Percentiles rank a stretch among this genome's conserved stretches.
These are phyloP conservation scores for Phanerodontia chrysosporium DNA, from an alignment of 768 basidiomycete genomes.

Conservation along the genomic window DNA sequence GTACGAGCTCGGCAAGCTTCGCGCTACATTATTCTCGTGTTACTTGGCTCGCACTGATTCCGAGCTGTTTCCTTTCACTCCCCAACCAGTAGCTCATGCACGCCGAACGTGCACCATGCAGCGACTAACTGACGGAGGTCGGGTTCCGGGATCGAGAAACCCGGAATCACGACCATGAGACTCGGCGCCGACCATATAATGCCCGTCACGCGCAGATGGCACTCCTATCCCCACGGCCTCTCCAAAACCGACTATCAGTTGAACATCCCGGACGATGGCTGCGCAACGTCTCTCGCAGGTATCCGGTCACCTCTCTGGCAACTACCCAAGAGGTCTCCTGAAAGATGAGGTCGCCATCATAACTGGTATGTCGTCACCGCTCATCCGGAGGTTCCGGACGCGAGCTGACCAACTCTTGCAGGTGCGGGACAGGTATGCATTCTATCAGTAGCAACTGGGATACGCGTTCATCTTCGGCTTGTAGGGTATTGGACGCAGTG, in stretches of 20 bases:
- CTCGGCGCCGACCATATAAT: background rate
- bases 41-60: no score
- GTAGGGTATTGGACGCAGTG: constrained; percentile 75
- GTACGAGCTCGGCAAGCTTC: no score
- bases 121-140: background rate
- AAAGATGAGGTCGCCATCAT: constrained; percentile 81
- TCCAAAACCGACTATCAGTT: background rate
- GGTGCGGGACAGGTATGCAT: constrained; percentile 68
- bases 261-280: constrained; percentile 20
- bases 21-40: no score
- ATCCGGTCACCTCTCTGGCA: constrained; percentile 61
- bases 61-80: no score
- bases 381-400: background rate
- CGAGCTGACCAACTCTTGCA: constrained; percentile 21
- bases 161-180: constrained; percentile 3
- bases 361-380: constrained; percentile 51
- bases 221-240: constrained; percentile 1
- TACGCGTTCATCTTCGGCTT: background rate
- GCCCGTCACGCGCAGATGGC: background rate
- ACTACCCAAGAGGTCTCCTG: constrained; percentile 51
- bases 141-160: background rate
- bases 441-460: no score
- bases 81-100: no score
- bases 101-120: no score
- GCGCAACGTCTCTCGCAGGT: constrained; percentile 54